Conservation (phyloP, 257 asterid genomes). For the Solanum paucissectum region DNA sequence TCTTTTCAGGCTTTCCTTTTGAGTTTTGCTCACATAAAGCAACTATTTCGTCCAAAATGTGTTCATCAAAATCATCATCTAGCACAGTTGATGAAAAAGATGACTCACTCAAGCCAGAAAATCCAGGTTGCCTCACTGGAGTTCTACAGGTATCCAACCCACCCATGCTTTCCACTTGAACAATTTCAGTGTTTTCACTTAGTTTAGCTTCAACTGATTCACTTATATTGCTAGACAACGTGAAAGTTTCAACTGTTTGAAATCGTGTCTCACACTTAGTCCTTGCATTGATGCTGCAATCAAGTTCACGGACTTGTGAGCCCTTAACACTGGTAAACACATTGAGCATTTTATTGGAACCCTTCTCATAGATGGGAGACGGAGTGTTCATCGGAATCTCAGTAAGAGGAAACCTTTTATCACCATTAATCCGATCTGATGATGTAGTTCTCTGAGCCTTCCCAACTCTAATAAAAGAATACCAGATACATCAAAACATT, state of each 20-base stretch:
- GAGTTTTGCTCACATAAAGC: slow-evolving; percentile 53
- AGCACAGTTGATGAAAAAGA: slow-evolving; percentile 10
- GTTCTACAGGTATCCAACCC: slow-evolving; percentile 12
- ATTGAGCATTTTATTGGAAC: not conserved
- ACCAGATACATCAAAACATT: not conserved
- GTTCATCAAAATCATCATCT: slow-evolving; percentile 67
- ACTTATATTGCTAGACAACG: not conserved
- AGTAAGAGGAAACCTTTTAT: slow-evolving; percentile 47
- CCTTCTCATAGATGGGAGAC: slow-evolving; percentile 11
- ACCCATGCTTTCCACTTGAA: slow-evolving; percentile 11
- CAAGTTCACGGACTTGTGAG: not conserved
- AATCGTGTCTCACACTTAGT: not conserved
- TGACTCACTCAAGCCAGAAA: slow-evolving; percentile 15
- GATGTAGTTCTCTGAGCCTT: slow-evolving; percentile 19
- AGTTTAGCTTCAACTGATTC: slow-evolving; percentile 11
- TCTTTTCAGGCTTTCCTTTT: slow-evolving; percentile 27
- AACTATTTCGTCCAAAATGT: slow-evolving; percentile 66
- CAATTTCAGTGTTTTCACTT: slow-evolving; percentile 1
- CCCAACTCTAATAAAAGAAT: slow-evolving; percentile 22
- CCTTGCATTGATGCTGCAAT: slow-evolving; percentile 5
- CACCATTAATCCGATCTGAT: slow-evolving; percentile 8
- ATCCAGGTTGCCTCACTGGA: slow-evolving; percentile 25
- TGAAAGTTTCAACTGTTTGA: not conserved
- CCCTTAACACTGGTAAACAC: not conserved
- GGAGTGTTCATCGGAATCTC: slow-evolving; percentile 33